Percentiles rank a stretch among this genome's conserved stretches.
These are phyloP conservation scores for Starmerella asiatica DNA, from an alignment of 805 yeast genomes.

Conservation along the genomic window DNA sequence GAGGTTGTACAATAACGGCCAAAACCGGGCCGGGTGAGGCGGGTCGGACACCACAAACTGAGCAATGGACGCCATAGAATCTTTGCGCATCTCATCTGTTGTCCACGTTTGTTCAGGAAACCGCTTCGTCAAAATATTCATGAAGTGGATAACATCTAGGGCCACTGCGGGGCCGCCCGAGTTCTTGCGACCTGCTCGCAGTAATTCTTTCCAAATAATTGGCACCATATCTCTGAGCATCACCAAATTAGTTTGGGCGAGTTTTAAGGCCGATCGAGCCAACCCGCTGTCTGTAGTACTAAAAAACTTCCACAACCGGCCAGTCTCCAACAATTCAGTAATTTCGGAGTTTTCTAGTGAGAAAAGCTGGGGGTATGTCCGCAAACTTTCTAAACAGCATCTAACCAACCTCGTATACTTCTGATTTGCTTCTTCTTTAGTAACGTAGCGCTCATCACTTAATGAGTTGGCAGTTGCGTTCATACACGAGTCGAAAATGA, in stretches of 20 bases:
- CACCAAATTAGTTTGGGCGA: conserved; percentile 27
- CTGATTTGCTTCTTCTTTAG: conserved; percentile 48
- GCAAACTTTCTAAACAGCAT: conserved; percentile 30
- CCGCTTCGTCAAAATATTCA: conserved; percentile 34
- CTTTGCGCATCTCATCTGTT: conserved; percentile 7
- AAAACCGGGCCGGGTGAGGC: conserved; percentile 14
- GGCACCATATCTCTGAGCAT: background rate
- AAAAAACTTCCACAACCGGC: conserved; percentile 35
- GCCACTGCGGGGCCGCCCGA: conserved; percentile 17
- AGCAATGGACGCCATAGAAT: conserved; percentile 15
- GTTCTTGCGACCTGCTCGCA: conserved; percentile 18
- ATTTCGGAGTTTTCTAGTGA: conserved; percentile 13
- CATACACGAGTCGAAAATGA: conserved; percentile 38
- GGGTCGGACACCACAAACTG: conserved; percentile 11
- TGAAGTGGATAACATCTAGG: conserved; percentile 24
- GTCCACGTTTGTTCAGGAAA: conserved; percentile 25
- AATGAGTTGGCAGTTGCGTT: conserved; percentile 49
- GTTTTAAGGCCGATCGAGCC: conserved; percentile 31
- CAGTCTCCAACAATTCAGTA: conserved; percentile 30
- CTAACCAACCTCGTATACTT: conserved; percentile 49
- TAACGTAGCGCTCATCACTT: conserved; percentile 60
- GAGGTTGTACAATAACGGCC: conserved; percentile 20
- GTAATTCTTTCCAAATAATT: conserved; percentile 14
- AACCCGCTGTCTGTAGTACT: conserved; percentile 31
- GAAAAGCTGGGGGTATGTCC: conserved; percentile 5